Evolutionary conservation across 2,329 filamentous ascomycete genomes (phyloP).

Genomic region (Hypoxylon sp.): DNA sequence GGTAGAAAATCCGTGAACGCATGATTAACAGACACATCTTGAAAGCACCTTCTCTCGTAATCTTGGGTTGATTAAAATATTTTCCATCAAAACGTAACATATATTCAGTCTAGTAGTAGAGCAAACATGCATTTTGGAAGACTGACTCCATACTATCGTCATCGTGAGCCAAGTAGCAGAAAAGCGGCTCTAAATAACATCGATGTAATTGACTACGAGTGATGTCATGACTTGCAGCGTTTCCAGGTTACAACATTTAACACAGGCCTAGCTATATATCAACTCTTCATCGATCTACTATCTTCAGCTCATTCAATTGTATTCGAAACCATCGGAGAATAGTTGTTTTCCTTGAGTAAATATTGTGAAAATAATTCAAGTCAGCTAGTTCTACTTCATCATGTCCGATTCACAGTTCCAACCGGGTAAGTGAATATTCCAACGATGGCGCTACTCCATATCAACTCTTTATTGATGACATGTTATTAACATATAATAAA

Average conservation of each 20-base stretch:
- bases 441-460: neutral
- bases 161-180: conserved; percentile 41
- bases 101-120: neutral
- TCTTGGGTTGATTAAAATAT: neutral
- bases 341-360: neutral
- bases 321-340: neutral
- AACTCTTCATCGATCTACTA: conserved; percentile 8
- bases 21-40: neutral
- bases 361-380: neutral
- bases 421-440: conserved; percentile 49
- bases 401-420: conserved; percentile 56
- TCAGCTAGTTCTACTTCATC: conserved; percentile 4
- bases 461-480: neutral
- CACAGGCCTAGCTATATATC: conserved; percentile 22
- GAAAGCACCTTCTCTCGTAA: too few species aligned
- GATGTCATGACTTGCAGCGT: conserved; percentile 50
- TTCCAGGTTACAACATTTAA: conserved; percentile 26
- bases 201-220: conserved; percentile 44
- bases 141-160: conserved; percentile 44
- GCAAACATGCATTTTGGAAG: conserved; percentile 30
- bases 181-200: conserved; percentile 45
- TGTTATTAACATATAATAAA: conserved; percentile 37
- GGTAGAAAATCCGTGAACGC: neutral
- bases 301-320: neutral
- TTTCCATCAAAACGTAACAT: too few species aligned